Conservation (phyloP, 495 filamentous ascomycete genomes). For the Tuber borchii region DNA sequence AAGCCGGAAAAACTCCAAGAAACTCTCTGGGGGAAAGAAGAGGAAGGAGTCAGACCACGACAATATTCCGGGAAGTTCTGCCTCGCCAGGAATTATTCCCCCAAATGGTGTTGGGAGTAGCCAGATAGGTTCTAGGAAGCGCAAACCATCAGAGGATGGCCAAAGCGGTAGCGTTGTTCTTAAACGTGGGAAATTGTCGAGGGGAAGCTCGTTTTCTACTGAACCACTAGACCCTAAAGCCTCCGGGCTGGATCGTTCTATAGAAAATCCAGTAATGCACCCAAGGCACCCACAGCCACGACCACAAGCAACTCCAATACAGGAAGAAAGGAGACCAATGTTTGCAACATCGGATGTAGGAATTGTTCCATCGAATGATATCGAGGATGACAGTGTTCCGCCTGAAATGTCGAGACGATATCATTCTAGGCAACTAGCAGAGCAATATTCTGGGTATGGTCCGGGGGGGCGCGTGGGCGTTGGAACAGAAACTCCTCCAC, state of each 20-base stretch:
- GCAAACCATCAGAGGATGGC: constrained; percentile 35
- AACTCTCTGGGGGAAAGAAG: constrained; percentile 36
- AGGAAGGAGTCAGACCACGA: constrained; percentile 35
- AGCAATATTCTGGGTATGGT: constrained; percentile 25
- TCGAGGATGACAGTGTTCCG: constrained; percentile 17
- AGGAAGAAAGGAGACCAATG: constrained; percentile 18
- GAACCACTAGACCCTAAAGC: constrained; percentile 25
- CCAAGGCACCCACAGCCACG: constrained; percentile 21
- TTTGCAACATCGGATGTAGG: constrained; percentile 23
- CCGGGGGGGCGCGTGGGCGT: constrained; percentile 14
- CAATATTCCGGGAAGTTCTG: constrained; percentile 23
- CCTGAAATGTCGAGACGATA: constrained; percentile 17
- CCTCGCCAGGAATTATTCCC: constrained; percentile 26
- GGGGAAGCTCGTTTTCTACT: constrained; percentile 32
- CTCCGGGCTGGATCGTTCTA: constrained; percentile 11
- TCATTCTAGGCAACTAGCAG: constrained; percentile 15
- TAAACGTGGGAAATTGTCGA: constrained; percentile 37
- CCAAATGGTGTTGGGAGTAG: constrained; percentile 11
- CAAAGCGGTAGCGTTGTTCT: constrained; percentile 11
- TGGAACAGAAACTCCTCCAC: constrained; percentile 25
- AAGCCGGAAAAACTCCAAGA: constrained; percentile 32
- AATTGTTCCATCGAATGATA: constrained; percentile 8
- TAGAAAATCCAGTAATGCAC: constrained; percentile 20
- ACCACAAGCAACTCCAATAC: constrained; percentile 19
- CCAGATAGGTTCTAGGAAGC: constrained; percentile 27